Percentiles rank a stretch among this genome's conserved stretches.
Evolutionary conservation across 306 rosid species (phyloP).

Genomic region (Castanea mollissima): DNA sequence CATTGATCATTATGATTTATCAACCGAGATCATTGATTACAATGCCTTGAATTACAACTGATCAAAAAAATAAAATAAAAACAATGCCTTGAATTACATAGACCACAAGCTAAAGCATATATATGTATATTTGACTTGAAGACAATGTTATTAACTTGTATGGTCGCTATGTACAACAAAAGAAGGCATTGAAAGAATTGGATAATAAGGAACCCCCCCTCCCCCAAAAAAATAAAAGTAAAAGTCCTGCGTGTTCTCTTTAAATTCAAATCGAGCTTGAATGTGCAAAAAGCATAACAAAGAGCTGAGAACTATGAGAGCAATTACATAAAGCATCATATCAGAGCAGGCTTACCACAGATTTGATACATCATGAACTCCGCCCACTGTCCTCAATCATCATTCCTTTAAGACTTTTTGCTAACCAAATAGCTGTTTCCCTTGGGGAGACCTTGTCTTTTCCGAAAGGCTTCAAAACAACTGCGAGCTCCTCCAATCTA

Average conservation of each 20-base stretch:
- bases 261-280: constrained; percentile 42
- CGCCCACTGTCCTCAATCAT: constrained; percentile 72
- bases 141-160: constrained; percentile 44
- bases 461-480: constrained; percentile 92
- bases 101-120: neutral
- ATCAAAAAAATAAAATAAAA: neutral
- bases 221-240: constrained; percentile 2
- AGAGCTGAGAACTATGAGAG: constrained; percentile 30
- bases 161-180: constrained; percentile 81
- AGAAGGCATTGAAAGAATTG: constrained; percentile 65
- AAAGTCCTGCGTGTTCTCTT: constrained; percentile 31
- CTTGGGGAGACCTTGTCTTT: constrained; percentile 96
- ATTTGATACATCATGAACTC: constrained; percentile 42
- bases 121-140: neutral
- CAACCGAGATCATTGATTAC: neutral
- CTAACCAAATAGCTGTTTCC: constrained; percentile 99
- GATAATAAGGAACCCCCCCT: neutral
- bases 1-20: neutral
- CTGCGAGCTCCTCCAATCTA: constrained; percentile 86
- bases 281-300: constrained; percentile 12
- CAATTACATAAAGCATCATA: constrained; percentile 28
- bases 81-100: neutral
- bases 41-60: neutral
- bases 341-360: constrained; percentile 28
- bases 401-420: constrained; percentile 97